A percentile compares a stretch with the other conserved stretches of the same genome.
These are phyloP conservation scores for Haberlea rhodopensis DNA, from an alignment of 257 asterid species.

Conservation along the genomic window DNA sequence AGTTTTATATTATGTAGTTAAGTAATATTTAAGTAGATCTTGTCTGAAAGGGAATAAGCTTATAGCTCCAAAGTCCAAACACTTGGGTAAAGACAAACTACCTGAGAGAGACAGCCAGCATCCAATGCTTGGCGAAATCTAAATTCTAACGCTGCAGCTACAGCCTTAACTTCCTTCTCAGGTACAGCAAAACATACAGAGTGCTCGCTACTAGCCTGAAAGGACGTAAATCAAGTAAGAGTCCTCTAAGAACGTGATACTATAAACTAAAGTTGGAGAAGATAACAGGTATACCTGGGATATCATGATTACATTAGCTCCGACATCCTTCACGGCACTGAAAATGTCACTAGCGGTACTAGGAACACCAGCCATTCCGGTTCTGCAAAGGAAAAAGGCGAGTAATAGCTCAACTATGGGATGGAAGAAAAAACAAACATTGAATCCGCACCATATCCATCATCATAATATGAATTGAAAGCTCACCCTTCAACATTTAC, in stretches of 20 bases:
- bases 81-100: slow-evolving; percentile 24
- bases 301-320: slow-evolving; percentile 97
- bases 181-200: slow-evolving; percentile 99
- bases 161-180: slow-evolving; percentile 86
- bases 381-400: slow-evolving; percentile 48
- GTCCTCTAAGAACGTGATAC: slow-evolving; percentile 9
- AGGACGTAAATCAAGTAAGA: slow-evolving; percentile 25
- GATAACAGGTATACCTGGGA: slow-evolving; percentile 67
- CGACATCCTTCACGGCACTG: slow-evolving; percentile 90
- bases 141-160: slow-evolving; percentile 77
- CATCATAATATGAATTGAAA: slow-evolving; percentile 15
- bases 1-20: neutral
- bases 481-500: slow-evolving; percentile 97
- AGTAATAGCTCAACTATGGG: slow-evolving; percentile 17
- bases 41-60: neutral
- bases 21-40: slow-evolving; percentile 4
- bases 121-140: slow-evolving; percentile 84
- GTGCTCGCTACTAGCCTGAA: slow-evolving; percentile 99
- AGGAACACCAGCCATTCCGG: slow-evolving; percentile 99
- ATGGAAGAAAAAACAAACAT: slow-evolving; percentile 4
- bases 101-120: slow-evolving; percentile 99
- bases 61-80: neutral
- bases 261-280: slow-evolving; percentile 8
- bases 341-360: slow-evolving; percentile 94
- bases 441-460: neutral